A percentile compares a stretch with the other conserved stretches of the same genome.
phyloP scores from a whole-genome alignment of 2,329 filamentous ascomycete species.

The Neopestalotiopsis sp. region DNA sequence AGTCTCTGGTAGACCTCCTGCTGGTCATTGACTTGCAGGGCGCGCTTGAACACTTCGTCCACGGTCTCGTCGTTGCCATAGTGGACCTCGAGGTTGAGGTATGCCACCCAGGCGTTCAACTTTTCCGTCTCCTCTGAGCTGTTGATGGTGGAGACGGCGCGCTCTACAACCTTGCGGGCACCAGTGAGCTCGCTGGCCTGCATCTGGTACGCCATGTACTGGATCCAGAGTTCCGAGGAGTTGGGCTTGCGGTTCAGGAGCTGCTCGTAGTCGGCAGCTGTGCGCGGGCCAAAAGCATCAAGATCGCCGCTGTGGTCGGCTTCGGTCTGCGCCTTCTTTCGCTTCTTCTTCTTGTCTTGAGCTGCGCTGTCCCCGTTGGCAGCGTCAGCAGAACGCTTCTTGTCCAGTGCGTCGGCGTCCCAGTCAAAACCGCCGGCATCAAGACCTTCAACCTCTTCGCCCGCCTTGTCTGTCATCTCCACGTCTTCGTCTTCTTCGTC shows the following conservation, averaged over 20 bases:
- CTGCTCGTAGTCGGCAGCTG: slow-evolving; percentile 90
- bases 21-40: slow-evolving; percentile 91
- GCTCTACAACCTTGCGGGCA: slow-evolving; percentile 87
- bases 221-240: slow-evolving; percentile 91
- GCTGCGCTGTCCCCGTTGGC: slow-evolving; percentile 46
- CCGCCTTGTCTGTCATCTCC: slow-evolving; percentile 47
- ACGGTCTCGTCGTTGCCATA: slow-evolving; percentile 85
- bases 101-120: slow-evolving; percentile 92
- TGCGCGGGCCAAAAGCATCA: slow-evolving; percentile 86
- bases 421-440: slow-evolving; percentile 85
- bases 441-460: slow-evolving; percentile 57
- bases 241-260: slow-evolving; percentile 91
- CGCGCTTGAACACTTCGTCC: slow-evolving; percentile 87
- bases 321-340: slow-evolving; percentile 77
- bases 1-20: slow-evolving; percentile 89
- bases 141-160: slow-evolving; percentile 89
- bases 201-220: slow-evolving; percentile 99
- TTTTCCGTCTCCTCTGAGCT: slow-evolving; percentile 92
- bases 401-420: slow-evolving; percentile 73
- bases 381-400: slow-evolving; percentile 54
- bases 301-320: slow-evolving; percentile 92
- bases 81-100: slow-evolving; percentile 91
- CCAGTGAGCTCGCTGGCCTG: slow-evolving; percentile 88
- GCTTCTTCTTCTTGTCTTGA: slow-evolving; percentile 72
- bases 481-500: slow-evolving; percentile 47